A percentile compares a stretch with the other conserved stretches of the same genome.
Conservation (phyloP, 331 rosid species). For the Stylosanthes scabra region DNA sequence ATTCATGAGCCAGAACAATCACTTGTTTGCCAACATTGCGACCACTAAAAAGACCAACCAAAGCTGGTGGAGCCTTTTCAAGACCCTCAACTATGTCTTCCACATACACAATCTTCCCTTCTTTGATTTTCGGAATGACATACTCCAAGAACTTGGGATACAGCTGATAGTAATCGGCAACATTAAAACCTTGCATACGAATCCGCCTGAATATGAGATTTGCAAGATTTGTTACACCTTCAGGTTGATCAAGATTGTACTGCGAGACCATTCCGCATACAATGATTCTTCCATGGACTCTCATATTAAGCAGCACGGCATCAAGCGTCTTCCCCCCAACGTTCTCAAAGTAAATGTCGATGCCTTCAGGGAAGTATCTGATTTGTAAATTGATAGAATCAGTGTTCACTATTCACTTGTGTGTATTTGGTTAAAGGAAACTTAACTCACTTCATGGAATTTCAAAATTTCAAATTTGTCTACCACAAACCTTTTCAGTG, state of each 20-base stretch:
- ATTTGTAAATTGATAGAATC: slow-evolving; percentile 1
- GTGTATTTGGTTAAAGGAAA: background rate
- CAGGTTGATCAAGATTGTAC: slow-evolving; percentile 15
- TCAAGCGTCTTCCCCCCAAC: slow-evolving; percentile 20
- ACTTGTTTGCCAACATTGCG: slow-evolving; percentile 40
- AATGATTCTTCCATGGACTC: background rate
- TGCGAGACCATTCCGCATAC: slow-evolving; percentile 24
- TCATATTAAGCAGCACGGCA: slow-evolving; percentile 5
- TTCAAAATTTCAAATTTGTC: background rate
- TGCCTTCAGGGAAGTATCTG: slow-evolving; percentile 14
- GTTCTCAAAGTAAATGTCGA: slow-evolving; percentile 13
- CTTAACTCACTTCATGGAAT: background rate
- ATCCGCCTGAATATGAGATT: slow-evolving; percentile 20
- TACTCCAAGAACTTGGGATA: slow-evolving; percentile 34
- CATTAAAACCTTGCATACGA: slow-evolving; percentile 32
- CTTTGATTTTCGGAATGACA: slow-evolving; percentile 30
- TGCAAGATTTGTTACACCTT: slow-evolving; percentile 37
- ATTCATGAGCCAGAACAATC: slow-evolving; percentile 31
- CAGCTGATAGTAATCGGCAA: slow-evolving; percentile 22
- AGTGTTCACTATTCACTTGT: background rate
- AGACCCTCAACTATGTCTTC: slow-evolving; percentile 41
- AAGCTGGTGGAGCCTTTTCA: slow-evolving; percentile 32
- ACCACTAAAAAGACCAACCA: slow-evolving; percentile 34
- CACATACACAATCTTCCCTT: slow-evolving; percentile 36
- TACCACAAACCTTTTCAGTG: slow-evolving; percentile 40